Percentiles rank a stretch among this genome's conserved stretches.
Conservation (phyloP, 164 flowering plant species). For the Amborella trichopoda region DNA sequence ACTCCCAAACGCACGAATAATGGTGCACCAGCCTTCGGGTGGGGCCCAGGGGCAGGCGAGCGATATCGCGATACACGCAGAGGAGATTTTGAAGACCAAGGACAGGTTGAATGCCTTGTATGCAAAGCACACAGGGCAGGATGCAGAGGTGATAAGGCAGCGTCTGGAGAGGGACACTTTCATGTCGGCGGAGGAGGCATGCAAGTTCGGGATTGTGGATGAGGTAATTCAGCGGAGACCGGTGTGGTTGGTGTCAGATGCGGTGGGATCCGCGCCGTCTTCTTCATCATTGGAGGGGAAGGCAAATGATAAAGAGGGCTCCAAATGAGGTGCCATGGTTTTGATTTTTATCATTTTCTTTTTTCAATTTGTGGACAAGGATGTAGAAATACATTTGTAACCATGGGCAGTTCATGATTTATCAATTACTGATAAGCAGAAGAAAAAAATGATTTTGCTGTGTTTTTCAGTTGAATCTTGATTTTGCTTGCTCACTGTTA, state of each 20-base stretch:
- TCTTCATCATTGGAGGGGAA: slow-evolving; percentile 7
- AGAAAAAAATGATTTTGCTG: no score
- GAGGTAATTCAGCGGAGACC: slow-evolving; percentile 87
- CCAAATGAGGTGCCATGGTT: no score
- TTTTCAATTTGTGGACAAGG: no score
- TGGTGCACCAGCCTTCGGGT: slow-evolving; percentile 96
- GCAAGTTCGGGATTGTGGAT: slow-evolving; percentile 89
- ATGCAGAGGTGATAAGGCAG: slow-evolving; percentile 51
- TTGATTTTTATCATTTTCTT: no score
- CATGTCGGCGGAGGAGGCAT: slow-evolving; percentile 89
- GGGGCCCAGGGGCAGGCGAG: slow-evolving; percentile 88
- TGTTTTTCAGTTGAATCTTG: no score
- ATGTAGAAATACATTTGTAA: no score
- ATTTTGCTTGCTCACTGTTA: no score
- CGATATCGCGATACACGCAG: slow-evolving; percentile 78
- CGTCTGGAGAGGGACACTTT: slow-evolving; percentile 89
- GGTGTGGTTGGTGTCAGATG: slow-evolving; percentile 68
- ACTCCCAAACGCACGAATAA: slow-evolving; percentile 84
- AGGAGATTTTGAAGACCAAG: slow-evolving; percentile 74
- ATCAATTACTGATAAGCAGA: no score
- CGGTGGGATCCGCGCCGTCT: slow-evolving; percentile 19
- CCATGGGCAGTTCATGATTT: no score
- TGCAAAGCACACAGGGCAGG: slow-evolving; percentile 72
- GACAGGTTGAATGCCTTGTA: slow-evolving; percentile 70
- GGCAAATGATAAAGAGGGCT: no score